Base-by-base conservation (phyloP, 2,329 filamentous ascomycete genomes). In the Trichoderma sp. region DNA sequence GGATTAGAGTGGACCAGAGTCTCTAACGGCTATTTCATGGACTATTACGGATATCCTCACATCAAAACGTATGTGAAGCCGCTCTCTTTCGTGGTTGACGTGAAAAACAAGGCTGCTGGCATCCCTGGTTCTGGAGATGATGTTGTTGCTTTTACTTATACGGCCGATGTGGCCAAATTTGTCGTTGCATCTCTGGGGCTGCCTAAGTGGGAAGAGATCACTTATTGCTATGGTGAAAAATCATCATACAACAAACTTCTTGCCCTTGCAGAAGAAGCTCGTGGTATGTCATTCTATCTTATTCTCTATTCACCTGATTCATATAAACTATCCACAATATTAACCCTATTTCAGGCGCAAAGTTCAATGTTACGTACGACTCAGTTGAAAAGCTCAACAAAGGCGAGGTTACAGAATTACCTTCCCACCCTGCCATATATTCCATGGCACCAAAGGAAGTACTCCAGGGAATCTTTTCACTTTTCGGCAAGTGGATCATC, bases 1-100 rank as follows among this genome's bases (percentile, higher is more conserved):
- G 18, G 26, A 14, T 37, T 66, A 39, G 63, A 66, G 18, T 66
- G 63, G 63, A 66, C 63, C 10, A 37, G 63, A 10, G 26, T 66
- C 43, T 39, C 37, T 1, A 66, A 66, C 6, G 63, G 63, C 26
- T 66, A 66, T n/a, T 66, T 66, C 10, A 66, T 66, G 63, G 63
- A 66, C n/a, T 66, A 66, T 11, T 66, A 66, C 28, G 63, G 63
- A 1, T 32, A 32, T 5, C 52, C 63, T 10, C 52, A 66, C 24
- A 37, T 66, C 1, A 66, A 66, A 32, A 66, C 63, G 7, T 30
- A 66, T 11, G 8, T 66, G 26, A 56, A 66, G 28, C 63, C 52
- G 2, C n/a, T 66, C 2, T 49, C 32, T 21, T 66, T 66, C 21
- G 52, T 58, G 18, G 8, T 66, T 8, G 63, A 66, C n/a, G 16